Percentiles rank a stretch among this genome's conserved stretches.
Conservation (phyloP, 495 filamentous ascomycete species). For the Talaromyces thailandensis region DNA sequence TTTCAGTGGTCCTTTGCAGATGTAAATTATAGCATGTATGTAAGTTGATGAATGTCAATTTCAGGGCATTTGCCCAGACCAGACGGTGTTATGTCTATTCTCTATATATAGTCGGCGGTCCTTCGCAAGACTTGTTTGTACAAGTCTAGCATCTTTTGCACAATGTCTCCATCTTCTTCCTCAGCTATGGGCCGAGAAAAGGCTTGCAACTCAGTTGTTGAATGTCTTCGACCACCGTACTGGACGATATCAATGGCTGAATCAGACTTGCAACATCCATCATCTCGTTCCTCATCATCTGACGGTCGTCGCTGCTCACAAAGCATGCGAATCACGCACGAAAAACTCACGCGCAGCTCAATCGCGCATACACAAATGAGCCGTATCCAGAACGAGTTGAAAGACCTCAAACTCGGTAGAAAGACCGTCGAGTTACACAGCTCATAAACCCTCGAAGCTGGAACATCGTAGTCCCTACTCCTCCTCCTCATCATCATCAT, state of each 20-base stretch:
- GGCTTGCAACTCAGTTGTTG: background rate
- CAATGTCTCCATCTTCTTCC: background rate
- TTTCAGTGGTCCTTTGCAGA: too few relatives aligned
- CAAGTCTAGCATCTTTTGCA: background rate
- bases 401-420: constrained; percentile 1
- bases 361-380: constrained; percentile 2
- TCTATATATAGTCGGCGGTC: background rate
- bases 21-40: background rate
- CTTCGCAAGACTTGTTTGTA: background rate
- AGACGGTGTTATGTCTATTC: background rate
- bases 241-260: background rate
- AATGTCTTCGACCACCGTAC: background rate
- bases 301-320: background rate
- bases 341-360: background rate
- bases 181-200: background rate
- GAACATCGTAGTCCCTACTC: background rate
- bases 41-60: background rate
- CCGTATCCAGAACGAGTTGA: constrained; percentile 4
- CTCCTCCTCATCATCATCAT: too few relatives aligned
- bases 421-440: background rate
- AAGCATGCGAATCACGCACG: constrained; percentile 12
- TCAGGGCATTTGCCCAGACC: background rate
- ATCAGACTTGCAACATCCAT: background rate
- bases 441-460: background rate
- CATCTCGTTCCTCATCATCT: background rate